Conservation (phyloP, 345 rosid species). For the Citrus medica region DNA sequence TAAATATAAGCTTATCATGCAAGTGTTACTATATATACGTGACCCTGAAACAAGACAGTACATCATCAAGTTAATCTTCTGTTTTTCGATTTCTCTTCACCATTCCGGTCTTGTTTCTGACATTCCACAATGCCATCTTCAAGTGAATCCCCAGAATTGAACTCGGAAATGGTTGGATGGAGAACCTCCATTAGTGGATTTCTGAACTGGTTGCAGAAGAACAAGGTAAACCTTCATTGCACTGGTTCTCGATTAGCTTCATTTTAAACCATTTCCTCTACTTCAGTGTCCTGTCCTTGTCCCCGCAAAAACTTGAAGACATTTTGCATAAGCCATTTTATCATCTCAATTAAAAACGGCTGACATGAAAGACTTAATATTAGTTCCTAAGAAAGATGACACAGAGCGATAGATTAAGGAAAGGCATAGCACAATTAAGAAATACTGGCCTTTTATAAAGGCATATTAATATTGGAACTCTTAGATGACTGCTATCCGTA, state of each 20-base stretch:
- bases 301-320: not conserved
- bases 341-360: not conserved
- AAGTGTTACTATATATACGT: conserved; percentile 2
- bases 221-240: conserved; percentile 13
- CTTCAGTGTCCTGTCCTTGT: not conserved
- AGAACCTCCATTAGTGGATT: not conserved
- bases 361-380: not conserved
- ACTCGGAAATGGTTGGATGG: not conserved
- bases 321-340: not conserved
- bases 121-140: conserved; percentile 5
- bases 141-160: not conserved
- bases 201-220: conserved; percentile 13
- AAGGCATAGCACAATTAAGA: not conserved
- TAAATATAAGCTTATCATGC: conserved; percentile 18
- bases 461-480: not conserved
- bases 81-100: not conserved
- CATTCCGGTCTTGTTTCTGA: not conserved
- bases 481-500: not conserved
- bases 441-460: not conserved
- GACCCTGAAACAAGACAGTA: not conserved
- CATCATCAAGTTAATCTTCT: not conserved
- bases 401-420: not conserved
- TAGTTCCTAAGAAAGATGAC: not conserved
- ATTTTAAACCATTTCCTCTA: not conserved
- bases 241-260: not conserved